Percentiles rank a stretch among this genome's conserved stretches.
These are phyloP conservation scores for Lophiostoma macrostomum DNA, from an alignment of 495 filamentous ascomycete species.

Conservation along the genomic window DNA sequence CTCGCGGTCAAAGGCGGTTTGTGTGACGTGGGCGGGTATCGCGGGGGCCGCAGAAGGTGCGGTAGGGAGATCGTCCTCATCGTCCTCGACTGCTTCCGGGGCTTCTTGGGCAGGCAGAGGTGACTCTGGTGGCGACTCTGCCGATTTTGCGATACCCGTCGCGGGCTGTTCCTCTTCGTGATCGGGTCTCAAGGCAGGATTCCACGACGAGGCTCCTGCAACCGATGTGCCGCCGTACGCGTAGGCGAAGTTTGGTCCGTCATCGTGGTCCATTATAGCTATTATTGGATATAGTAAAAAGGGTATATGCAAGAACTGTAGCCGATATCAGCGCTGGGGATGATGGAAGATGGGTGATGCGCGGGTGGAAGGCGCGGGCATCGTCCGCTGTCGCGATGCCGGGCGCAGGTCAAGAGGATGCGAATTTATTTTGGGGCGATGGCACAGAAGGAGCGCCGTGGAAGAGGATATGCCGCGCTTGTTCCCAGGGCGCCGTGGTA, in stretches of 20 bases:
- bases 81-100: background rate
- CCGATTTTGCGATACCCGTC: background rate
- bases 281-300: slow-evolving; percentile 29
- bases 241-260: slow-evolving; percentile 33
- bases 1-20: slow-evolving; percentile 11
- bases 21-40: slow-evolving; percentile 6
- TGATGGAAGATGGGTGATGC: slow-evolving; percentile 6
- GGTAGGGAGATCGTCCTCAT: slow-evolving; percentile 12
- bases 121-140: slow-evolving; percentile 2
- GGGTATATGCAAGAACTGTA: slow-evolving; percentile 34
- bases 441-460: background rate
- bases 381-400: background rate
- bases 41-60: background rate
- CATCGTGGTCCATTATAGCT: slow-evolving; percentile 31
- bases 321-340: slow-evolving; percentile 12
- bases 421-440: background rate
- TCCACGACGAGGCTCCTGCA: slow-evolving; percentile 24
- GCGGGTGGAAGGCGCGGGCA: slow-evolving; percentile 1
- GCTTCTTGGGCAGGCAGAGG: background rate
- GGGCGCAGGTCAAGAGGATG: no score
- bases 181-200: slow-evolving; percentile 34
- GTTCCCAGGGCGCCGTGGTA: background rate
- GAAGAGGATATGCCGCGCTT: background rate
- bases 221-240: slow-evolving; percentile 24
- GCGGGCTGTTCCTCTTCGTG: background rate